Evolutionary conservation across 768 basidiomycete genomes (phyloP), one percentile per base, ranked within the genome.

Genomic region (Scleroderma citrinum): DNA sequence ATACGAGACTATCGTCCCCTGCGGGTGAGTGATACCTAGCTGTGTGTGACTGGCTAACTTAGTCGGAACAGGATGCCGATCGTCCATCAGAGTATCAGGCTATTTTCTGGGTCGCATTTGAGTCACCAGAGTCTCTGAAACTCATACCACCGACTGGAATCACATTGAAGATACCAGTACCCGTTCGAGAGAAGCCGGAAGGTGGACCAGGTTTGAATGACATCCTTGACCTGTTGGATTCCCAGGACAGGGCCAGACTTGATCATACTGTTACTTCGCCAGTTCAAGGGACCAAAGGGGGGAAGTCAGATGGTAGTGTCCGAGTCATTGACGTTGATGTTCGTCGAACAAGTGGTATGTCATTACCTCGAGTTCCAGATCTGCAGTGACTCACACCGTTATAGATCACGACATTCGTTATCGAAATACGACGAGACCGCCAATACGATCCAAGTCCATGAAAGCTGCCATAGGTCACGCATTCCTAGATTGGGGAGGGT

Each of bases 81-180:
- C 59, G 73, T 35, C 61, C 62, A 5, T 66, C 69, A 2, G 62
- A 60, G 19, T 81, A 80, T 58, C 71, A 74, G 54, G 59, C 64
- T 23, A 58, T 69, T 17, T 65, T 76, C 17, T 69, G 68, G 56
- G 68, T 76, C 0, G 64, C 71, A 3, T 83, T 84, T 54, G 65
- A 66, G 23, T 69, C 77, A 26, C 66, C 72, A 3, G 64, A 64
- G 17, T 74, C 77, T 0, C 57, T 71, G 26, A 49, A 66, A 34
- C 66, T 65, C 6, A 57, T 81, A 20, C 59, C 69, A 34, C 36
- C 48, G 13, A 46, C 47, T n/a, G 69, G 71, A 7, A 62, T 51
- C 20, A 59, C 54, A 11, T 46, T 72, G 17, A 59, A 62, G 19
- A 61, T 72, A n/a, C 50, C 46, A 3, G 59, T 67, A 3, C 68